phyloP scores from a whole-genome alignment of 1,284 basidiomycete species.

The Papiliotrema laurentii region DNA sequence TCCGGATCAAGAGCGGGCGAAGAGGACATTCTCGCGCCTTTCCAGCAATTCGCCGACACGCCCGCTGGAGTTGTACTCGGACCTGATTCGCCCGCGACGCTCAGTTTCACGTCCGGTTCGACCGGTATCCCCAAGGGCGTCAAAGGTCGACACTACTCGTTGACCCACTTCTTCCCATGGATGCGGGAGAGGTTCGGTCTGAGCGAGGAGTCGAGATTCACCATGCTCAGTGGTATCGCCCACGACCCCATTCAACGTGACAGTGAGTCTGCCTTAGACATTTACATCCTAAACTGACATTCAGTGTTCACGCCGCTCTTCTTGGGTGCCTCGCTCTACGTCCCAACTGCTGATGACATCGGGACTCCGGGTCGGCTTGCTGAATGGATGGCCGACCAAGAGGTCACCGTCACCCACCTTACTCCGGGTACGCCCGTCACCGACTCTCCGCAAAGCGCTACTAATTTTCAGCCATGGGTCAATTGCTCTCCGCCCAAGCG shows the following conservation, averaged over 20 bases:
- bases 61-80: constrained; percentile 76
- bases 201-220: constrained; percentile 74
- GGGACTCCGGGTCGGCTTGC: constrained; percentile 94
- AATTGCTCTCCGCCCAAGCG: constrained; percentile 93
- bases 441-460: not conserved
- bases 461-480: constrained; percentile 78
- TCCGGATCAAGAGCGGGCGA: constrained; percentile 57
- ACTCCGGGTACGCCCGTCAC: constrained; percentile 58
- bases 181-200: constrained; percentile 89
- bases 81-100: constrained; percentile 89
- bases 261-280: constrained; percentile 58
- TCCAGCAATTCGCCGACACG: constrained; percentile 48
- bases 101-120: constrained; percentile 96
- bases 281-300: not conserved
- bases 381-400: constrained; percentile 94
- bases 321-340: constrained; percentile 91
- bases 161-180: constrained; percentile 99
- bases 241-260: constrained; percentile 99
- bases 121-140: constrained; percentile 99
- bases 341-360: constrained; percentile 96
- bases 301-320: constrained; percentile 97
- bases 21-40: constrained; percentile 47
- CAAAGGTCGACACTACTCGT: constrained; percentile 85
- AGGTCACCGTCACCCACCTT: constrained; percentile 89
- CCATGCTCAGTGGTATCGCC: constrained; percentile 98